Percentiles rank a stretch among this genome's conserved stretches.
Evolutionary conservation across 2,329 filamentous ascomycete genomes (phyloP).

Genomic region (Myrmaecium sp.): DNA sequence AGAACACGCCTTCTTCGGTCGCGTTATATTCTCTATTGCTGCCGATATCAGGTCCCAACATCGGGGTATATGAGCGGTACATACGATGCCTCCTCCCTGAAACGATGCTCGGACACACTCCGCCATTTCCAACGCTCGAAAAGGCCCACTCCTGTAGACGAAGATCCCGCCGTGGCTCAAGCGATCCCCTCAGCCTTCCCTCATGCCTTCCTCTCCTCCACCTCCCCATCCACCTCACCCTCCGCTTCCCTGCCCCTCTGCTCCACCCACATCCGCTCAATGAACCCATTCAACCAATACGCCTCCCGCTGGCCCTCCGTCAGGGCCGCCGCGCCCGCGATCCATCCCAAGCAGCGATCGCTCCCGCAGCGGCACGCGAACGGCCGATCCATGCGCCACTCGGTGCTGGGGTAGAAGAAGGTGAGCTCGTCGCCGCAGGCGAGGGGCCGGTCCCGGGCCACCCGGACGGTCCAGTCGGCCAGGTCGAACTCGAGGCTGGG

Average conservation of each 20-base stretch:
- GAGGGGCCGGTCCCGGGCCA: conserved; percentile 22
- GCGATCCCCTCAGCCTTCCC: no score
- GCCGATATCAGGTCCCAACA: no score
- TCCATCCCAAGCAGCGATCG: conserved; percentile 40
- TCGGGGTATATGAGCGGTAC: no score
- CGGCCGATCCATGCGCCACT: conserved; percentile 58
- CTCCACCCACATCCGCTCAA: conserved; percentile 10
- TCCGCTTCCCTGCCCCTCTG: conserved; percentile 2
- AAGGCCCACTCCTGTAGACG: no score
- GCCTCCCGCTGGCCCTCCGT: conserved; percentile 34
- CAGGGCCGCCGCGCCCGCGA: conserved; percentile 48
- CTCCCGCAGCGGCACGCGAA: conserved; percentile 49
- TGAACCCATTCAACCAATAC: conserved; percentile 24
- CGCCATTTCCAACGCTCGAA: no score
- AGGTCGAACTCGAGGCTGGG: conserved; percentile 39
- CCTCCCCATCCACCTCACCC: no score
- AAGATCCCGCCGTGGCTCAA: no score
- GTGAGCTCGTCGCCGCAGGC: conserved; percentile 24
- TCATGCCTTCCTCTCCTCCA: no score
- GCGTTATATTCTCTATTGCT: no score
- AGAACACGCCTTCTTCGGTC: no score
- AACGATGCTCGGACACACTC: no score
- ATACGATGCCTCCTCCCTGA: no score
- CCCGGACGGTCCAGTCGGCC: conserved; percentile 33
- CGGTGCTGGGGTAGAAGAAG: conserved; percentile 62